Evolutionary conservation across 1,139 yeast species (phyloP).

Genomic region (Suhomyces anneliseae): DNA sequence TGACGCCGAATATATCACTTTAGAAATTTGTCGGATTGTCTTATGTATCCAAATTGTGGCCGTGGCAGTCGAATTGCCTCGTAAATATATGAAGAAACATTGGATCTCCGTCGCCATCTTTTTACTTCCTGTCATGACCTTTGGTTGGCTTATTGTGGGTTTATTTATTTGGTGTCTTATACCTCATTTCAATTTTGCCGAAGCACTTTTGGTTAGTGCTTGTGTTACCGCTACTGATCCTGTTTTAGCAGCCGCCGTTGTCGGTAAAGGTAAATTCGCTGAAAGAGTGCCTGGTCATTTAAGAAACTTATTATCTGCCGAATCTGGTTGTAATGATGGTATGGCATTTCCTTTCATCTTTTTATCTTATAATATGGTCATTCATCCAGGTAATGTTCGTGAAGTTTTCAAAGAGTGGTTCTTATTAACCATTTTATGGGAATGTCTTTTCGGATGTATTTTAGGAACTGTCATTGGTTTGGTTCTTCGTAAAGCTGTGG

Average conservation of each 20-base stretch:
- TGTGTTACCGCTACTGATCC: conserved; percentile 99
- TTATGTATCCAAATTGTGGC: conserved; percentile 94
- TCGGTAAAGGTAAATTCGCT: conserved; percentile 97
- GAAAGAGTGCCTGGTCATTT: conserved; percentile 95
- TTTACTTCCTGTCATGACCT: conserved; percentile 89
- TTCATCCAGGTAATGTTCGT: conserved; percentile 63
- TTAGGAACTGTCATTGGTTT: conserved; percentile 81
- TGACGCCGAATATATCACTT: conserved; percentile 77
- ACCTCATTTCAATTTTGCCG: conserved; percentile 77
- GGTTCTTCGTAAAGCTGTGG: conserved; percentile 67
- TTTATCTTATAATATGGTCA: conserved; percentile 66
- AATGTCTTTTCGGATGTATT: conserved; percentile 81
- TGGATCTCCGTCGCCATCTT: conserved; percentile 81
- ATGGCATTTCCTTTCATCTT: conserved; percentile 96
- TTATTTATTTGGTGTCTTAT: conserved; percentile 81
- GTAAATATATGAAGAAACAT: conserved; percentile 87
- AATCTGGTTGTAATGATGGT: conserved; percentile 97
- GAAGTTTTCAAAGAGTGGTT: conserved; percentile 86
- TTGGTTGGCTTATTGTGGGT: conserved; percentile 89
- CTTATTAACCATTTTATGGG: conserved; percentile 76
- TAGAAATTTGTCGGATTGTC: conserved; percentile 86
- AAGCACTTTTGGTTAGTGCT: conserved; percentile 79
- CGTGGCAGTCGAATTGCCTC: conserved; percentile 94
- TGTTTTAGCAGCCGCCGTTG: conserved; percentile 95
- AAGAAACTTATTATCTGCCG: conserved; percentile 86